These are phyloP conservation scores for Sordariomycetes sp. DNA, from an alignment of 2,329 filamentous ascomycete species.

Conservation along the genomic window DNA sequence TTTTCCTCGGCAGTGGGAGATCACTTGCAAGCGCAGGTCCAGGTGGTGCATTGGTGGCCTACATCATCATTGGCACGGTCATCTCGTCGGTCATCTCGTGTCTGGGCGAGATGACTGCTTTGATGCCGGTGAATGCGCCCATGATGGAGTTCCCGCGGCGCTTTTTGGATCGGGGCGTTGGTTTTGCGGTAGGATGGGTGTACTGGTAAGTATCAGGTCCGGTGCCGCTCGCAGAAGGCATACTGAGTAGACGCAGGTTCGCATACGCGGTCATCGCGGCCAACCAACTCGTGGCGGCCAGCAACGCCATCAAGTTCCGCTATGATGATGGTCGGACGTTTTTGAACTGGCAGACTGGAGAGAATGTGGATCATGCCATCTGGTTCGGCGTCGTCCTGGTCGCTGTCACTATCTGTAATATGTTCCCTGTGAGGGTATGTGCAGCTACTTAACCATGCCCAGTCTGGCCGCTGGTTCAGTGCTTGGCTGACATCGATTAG, in stretches of 20 bases:
- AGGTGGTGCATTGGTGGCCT: constrained; percentile 27
- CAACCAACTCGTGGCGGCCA: constrained; percentile 24
- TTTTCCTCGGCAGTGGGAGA: constrained; percentile 28
- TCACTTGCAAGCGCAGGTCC: constrained; percentile 29
- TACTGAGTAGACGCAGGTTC: constrained; percentile 16
- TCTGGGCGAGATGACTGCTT: constrained; percentile 27
- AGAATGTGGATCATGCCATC: constrained; percentile 22
- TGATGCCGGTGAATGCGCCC: constrained; percentile 28
- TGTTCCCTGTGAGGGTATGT: constrained; percentile 25
- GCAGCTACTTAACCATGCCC: not conserved
- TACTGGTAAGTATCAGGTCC: constrained; percentile 22
- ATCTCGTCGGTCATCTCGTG: constrained; percentile 32
- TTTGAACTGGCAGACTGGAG: constrained; percentile 20
- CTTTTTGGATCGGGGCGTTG: constrained; percentile 24
- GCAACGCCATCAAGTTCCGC: constrained; percentile 22
- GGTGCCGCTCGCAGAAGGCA: too few species aligned
- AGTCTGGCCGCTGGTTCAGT: not conserved
- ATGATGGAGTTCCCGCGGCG: constrained; percentile 27
- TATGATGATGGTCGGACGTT: constrained; percentile 24
- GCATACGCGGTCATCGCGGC: constrained; percentile 24
- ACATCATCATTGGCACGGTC: constrained; percentile 30
- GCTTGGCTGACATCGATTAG: constrained; percentile 8
- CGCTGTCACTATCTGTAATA: constrained; percentile 22
- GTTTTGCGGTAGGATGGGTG: constrained; percentile 27
- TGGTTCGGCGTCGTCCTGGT: constrained; percentile 26